Base-by-base conservation (phyloP, 225 moss, liverwort and hornwort species). In the Pseudoscleropodium purum region DNA sequence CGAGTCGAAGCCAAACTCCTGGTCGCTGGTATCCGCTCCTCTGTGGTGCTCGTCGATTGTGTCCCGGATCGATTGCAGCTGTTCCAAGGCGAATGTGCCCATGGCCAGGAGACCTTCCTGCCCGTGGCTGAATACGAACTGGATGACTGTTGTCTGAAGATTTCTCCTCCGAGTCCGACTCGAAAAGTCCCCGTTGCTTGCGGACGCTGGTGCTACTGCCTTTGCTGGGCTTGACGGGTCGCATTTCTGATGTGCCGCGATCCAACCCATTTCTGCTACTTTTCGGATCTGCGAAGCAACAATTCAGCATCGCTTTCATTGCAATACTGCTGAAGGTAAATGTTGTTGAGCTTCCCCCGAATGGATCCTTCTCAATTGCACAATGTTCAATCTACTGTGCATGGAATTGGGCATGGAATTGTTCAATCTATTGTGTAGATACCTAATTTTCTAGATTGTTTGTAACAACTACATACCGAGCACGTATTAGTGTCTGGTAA, bases 51-150 rank as follows among this genome's bases (percentile, higher is more conserved):
- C 86, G 20, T 92, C 93, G 37, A 89, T 75, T 59, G 85, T 82
- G 65, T 77, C 69, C 65, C 89, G 88, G 30, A 91, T 56, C 25
- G 90, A 90, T 25, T 89, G 90, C 47, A 92, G 83, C 81, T 92
- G 88, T 76, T 94, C 92, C 34, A 94, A 69, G 39, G 93, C 93
- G 27, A 94, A 94, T 24, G 94, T 93, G 26, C 93, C 92, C 51
- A 94, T 94, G 83, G 94, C 90, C 11, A 94, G 92, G 80, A 94
- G 54, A 37, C 93, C 93, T 25, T 92, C 90, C n/a, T 92, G 91
- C 52, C 89, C 82, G 84, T 93, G 90, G 41, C 87, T 91, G 90
- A 93, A 92, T 52, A 93, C 90, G 83, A 93, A 90, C 34, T 87
- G 91, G 25, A 92, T 87, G n/a, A n/a, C n/a, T n/a, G 29, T 78